These are phyloP conservation scores for Rosa chinensis DNA, from an alignment of 306 rosid genomes.

Conservation along the genomic window DNA sequence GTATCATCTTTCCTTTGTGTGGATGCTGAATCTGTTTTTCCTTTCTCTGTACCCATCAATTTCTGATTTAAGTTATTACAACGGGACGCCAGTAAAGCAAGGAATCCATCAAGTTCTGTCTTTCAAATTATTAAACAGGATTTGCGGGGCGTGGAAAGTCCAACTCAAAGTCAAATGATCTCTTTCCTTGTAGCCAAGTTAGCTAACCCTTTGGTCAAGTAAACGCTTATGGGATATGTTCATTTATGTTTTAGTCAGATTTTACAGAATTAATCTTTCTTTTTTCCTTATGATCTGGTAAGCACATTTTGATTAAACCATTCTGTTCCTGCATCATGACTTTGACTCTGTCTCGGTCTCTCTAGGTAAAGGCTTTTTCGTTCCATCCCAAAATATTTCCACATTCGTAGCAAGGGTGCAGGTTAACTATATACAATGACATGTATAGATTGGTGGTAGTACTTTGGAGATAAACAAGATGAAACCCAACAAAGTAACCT, in stretches of 20 bases:
- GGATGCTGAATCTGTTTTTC: not conserved
- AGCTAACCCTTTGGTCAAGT: not conserved
- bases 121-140: not conserved
- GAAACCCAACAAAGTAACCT: conserved; percentile 20
- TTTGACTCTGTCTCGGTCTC: not conserved
- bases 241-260: not conserved
- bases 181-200: too few relatives aligned
- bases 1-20: not conserved
- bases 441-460: not conserved
- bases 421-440: not conserved
- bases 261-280: not conserved
- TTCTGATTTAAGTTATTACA: not conserved
- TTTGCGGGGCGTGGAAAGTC: not conserved
- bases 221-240: not conserved
- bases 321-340: not conserved
- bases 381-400: not conserved
- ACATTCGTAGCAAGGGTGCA: not conserved
- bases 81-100: not conserved
- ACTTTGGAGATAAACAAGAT: not conserved
- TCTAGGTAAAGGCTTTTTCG: not conserved
- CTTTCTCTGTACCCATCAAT: not conserved
- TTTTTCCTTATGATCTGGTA: not conserved
- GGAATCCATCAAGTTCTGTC: not conserved
- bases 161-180: not conserved
- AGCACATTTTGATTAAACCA: too few relatives aligned